These are phyloP conservation scores for Clathrospora elynae DNA, from an alignment of 2,329 filamentous ascomycete genomes.

Conservation along the genomic window DNA sequence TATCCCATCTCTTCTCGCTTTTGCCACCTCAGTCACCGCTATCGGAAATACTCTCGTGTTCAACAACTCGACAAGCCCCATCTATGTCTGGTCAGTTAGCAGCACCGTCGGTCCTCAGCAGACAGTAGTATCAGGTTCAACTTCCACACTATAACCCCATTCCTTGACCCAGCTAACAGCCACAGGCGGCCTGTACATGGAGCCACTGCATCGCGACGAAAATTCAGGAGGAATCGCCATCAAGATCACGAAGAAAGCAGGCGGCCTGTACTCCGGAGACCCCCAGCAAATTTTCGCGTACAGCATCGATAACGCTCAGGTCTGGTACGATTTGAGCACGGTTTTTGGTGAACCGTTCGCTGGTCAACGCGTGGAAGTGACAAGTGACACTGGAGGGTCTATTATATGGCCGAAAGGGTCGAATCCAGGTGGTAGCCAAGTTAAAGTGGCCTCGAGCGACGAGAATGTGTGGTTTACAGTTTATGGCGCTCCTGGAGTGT, in stretches of 20 bases:
- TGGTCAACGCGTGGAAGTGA: slow-evolving; percentile 29
- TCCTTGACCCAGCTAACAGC: neutral
- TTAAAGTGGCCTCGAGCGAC: slow-evolving; percentile 23
- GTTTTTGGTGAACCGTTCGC: slow-evolving; percentile 38
- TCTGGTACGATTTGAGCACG: slow-evolving; percentile 36
- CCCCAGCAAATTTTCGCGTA: slow-evolving; percentile 35
- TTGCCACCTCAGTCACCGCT: slow-evolving; percentile 28
- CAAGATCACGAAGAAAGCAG: slow-evolving; percentile 30
- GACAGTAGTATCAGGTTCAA: slow-evolving; percentile 23
- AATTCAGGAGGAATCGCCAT: slow-evolving; percentile 34
- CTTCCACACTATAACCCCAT: neutral
- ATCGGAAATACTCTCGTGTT: slow-evolving; percentile 32
- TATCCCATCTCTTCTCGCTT: slow-evolving; percentile 15
- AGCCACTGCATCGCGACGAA: slow-evolving; percentile 25
- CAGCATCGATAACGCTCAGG: slow-evolving; percentile 26
- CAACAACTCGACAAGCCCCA: slow-evolving; percentile 25
- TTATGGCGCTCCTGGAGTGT: slow-evolving; percentile 9
- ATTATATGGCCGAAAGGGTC: slow-evolving; percentile 34
- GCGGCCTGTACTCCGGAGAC: slow-evolving; percentile 27
- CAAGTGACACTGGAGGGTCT: slow-evolving; percentile 20
- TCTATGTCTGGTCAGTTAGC: slow-evolving; percentile 37
- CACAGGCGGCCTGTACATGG: slow-evolving; percentile 24
- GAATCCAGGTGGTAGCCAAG: slow-evolving; percentile 31
- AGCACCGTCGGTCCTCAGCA: slow-evolving; percentile 20
- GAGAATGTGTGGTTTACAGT: slow-evolving; percentile 34